Conservation (phyloP, 1,284 basidiomycete species). For the Cystobasidium slooffiae region DNA sequence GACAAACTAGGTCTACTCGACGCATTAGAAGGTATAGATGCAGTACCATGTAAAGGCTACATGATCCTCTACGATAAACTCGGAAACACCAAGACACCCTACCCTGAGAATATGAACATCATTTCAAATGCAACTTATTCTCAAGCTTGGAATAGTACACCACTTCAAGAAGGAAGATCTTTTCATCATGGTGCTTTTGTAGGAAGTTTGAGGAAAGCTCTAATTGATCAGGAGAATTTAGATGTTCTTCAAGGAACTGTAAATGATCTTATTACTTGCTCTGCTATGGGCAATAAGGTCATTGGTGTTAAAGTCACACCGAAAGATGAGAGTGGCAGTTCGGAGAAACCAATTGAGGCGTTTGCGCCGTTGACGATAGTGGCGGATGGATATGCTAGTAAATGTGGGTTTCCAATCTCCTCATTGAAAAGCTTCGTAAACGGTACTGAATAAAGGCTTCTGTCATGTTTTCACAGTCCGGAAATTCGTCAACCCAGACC, state of each 20-base stretch:
- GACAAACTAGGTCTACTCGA: constrained; percentile 73
- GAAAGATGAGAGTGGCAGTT: constrained; percentile 37
- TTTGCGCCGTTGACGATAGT: constrained; percentile 81
- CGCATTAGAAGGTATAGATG: constrained; percentile 82
- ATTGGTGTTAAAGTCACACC: constrained; percentile 68
- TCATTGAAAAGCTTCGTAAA: not conserved
- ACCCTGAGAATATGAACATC: constrained; percentile 64
- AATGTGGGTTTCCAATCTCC: constrained; percentile 57
- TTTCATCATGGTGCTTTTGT: constrained; percentile 97
- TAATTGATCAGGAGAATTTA: constrained; percentile 62
- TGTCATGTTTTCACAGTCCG: constrained; percentile 59
- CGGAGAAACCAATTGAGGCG: constrained; percentile 56
- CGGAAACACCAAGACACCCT: constrained; percentile 76
- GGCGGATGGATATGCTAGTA: constrained; percentile 94
- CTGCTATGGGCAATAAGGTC: constrained; percentile 62
- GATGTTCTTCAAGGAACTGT: constrained; percentile 82
- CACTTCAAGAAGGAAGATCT: constrained; percentile 65
- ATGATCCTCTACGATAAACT: constrained; percentile 69
- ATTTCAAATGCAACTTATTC: constrained; percentile 40
- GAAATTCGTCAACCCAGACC: constrained; percentile 55
- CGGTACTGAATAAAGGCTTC: not conserved
- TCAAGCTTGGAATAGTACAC: constrained; percentile 58
- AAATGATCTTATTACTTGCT: constrained; percentile 70
- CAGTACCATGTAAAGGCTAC: constrained; percentile 84
- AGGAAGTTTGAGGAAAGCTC: constrained; percentile 73